Conservation (phyloP, 2,329 filamentous ascomycete species). For the Xylariales sp. region DNA sequence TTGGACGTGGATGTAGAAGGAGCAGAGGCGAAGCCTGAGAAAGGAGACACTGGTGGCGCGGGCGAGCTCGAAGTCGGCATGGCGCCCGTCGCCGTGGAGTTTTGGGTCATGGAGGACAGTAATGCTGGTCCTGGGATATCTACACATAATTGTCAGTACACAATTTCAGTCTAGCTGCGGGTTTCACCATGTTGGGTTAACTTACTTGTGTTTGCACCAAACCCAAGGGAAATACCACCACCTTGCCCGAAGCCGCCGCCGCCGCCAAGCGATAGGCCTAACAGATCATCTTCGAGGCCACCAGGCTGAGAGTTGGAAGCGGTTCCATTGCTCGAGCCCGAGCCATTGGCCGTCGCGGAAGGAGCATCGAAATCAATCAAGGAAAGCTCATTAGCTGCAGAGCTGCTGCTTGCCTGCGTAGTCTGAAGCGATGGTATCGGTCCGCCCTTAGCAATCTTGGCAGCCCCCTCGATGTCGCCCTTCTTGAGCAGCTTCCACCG, state of each 20-base stretch:
- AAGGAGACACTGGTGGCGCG: conserved; percentile 47
- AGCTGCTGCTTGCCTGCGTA: conserved; percentile 56
- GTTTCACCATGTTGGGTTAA: no score
- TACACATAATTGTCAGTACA: conserved; percentile 23
- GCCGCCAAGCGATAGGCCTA: conserved; percentile 80
- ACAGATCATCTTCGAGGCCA: conserved; percentile 81
- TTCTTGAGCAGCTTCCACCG: conserved; percentile 95
- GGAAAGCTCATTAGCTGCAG: conserved; percentile 70
- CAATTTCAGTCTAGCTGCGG: no score
- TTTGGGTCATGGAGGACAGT: conserved; percentile 59
- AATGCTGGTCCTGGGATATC: conserved; percentile 62
- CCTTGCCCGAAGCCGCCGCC: conserved; percentile 62
- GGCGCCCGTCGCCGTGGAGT: conserved; percentile 50
- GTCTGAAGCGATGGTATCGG: conserved; percentile 27
- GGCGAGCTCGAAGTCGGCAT: conserved; percentile 28
- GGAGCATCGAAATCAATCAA: conserved; percentile 85
- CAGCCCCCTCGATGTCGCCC: conserved; percentile 80
- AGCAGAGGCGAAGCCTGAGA: conserved; percentile 51
- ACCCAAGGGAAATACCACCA: conserved; percentile 80
- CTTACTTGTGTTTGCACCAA: conserved; percentile 65
- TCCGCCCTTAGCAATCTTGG: conserved; percentile 78
- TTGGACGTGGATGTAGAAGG: conserved; percentile 43
- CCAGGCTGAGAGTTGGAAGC: conserved; percentile 47
- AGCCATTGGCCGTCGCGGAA: conserved; percentile 35
- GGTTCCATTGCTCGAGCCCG: conserved; percentile 31